Percentiles rank a stretch among this genome's conserved stretches.
phyloP scores from a whole-genome alignment of 2,329 filamentous ascomycete species.

The Pyrenophora tritici-repentis region DNA sequence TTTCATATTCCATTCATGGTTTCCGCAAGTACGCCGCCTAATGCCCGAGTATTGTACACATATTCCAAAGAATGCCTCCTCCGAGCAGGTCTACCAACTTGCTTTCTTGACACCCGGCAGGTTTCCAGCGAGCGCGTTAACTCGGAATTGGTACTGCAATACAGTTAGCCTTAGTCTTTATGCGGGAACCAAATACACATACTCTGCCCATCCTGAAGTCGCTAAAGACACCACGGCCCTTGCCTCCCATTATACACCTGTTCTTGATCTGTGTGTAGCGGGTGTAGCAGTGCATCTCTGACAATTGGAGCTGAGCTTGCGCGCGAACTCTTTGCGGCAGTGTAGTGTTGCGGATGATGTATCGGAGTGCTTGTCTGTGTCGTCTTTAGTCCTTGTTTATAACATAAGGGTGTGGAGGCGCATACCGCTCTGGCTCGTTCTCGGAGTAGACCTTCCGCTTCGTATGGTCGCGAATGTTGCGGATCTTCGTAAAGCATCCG shows the following conservation, averaged over 20 bases:
- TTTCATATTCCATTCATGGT: constrained; percentile 19
- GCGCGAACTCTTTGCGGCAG: constrained; percentile 81
- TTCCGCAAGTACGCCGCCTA: constrained; percentile 35
- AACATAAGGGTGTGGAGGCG: constrained; percentile 12
- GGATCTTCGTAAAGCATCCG: constrained; percentile 83
- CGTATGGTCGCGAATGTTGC: constrained; percentile 89
- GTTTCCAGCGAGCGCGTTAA: constrained; percentile 83
- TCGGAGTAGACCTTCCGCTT: constrained; percentile 93
- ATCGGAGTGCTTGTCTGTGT: constrained; percentile 75
- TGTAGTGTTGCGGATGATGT: constrained; percentile 90
- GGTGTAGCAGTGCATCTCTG: constrained; percentile 96
- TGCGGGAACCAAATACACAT: constrained; percentile 45
- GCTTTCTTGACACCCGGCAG: constrained; percentile 94
- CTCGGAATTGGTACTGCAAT: constrained; percentile 85
- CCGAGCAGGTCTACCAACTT: constrained; percentile 72
- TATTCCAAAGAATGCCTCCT: background rate
- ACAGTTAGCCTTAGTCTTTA: constrained; percentile 15
- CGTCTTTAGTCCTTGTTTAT: constrained; percentile 1
- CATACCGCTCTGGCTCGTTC: constrained; percentile 84
- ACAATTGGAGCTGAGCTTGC: constrained; percentile 89
- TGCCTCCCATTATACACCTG: constrained; percentile 89
- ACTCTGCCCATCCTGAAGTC: constrained; percentile 93
- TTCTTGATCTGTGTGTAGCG: constrained; percentile 92
- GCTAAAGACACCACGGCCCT: constrained; percentile 83
- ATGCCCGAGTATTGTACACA: constrained; percentile 30